Evolutionary conservation across 805 yeast genomes (phyloP).

Genomic region (Saturnispora ahearnii): DNA sequence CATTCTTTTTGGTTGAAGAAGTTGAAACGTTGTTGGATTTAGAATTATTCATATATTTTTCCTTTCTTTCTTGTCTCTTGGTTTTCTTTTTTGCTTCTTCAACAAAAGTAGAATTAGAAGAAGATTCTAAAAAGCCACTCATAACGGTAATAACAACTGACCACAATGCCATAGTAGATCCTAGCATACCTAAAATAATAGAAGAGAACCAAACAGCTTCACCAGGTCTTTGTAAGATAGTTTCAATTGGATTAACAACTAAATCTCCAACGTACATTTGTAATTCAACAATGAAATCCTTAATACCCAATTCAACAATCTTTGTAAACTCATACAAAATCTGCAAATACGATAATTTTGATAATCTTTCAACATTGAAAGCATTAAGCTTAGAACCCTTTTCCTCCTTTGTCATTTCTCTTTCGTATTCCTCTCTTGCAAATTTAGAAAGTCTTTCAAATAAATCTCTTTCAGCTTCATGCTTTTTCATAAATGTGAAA

Average conservation of each 20-base stretch:
- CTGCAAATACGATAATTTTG: constrained; percentile 11
- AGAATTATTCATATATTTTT: neutral
- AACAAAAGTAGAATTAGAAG: constrained; percentile 6
- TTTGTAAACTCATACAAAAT: neutral
- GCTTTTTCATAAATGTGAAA: constrained; percentile 53
- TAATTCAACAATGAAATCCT: constrained; percentile 16
- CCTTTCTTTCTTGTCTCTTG: constrained; percentile 1
- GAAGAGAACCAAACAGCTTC: constrained; percentile 42
- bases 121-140: constrained; percentile 10
- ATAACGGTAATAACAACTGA: constrained; percentile 25
- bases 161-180: constrained; percentile 35
- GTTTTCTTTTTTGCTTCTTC: neutral
- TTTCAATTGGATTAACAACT: constrained; percentile 35
- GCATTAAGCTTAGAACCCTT: neutral
- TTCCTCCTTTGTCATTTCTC: neutral
- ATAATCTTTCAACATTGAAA: constrained; percentile 7
- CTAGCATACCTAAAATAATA: constrained; percentile 31
- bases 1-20: constrained; percentile 20
- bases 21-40: constrained; percentile 1
- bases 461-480: constrained; percentile 38
- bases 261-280: constrained; percentile 29
- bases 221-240: constrained; percentile 38
- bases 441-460: neutral
- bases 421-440: constrained; percentile 3
- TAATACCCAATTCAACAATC: constrained; percentile 13